Evolutionary conservation across 495 filamentous ascomycete species (phyloP), one percentile per base, ranked within the genome.

Genomic region (Pseudevernia furfuracea): DNA sequence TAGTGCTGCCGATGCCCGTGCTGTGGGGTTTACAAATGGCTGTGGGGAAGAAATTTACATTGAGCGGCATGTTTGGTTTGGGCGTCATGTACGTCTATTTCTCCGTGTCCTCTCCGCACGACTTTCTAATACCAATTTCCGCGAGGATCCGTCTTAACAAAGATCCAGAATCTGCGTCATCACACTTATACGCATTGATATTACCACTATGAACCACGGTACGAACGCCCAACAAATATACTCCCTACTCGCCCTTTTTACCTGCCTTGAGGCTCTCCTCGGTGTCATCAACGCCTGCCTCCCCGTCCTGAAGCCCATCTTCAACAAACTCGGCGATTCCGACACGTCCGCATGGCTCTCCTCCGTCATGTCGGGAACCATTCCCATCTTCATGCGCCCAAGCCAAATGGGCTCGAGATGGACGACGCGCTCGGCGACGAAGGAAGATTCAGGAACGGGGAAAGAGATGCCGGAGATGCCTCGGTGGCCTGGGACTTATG

Each of bases 1-100:
- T 77, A n/a, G 59, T 72, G 8, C 69, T 78, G 63, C 80, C 76
- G 17, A 72, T 83, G 71, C 80, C 75, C n/a, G 70, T 78, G 49
- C 69, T 79, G 21, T 75, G 76, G 78, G 62, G 71, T 52, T 68
- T 74, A 67, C 74, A 75, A 66, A 69, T 75, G 70, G 73, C 74
- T 64, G 44, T 67, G 58, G 70, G 68, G 57, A 77, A 73, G 64
- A 76, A 75, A 46, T 19, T 70, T 3, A 63, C 49, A 4, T 55
- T 76, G 59, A 70, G 62, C 52, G 36, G 21, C 21, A 68, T 68
- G 30, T 70, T 70, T 60, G 62, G 66, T 4, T 44, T 70, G 41
- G 68, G 68, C 34, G 36, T 69, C 23, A 38, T 68, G 68, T 70
- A 48, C 32, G 68, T 49, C 15, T 15, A 28, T 30, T 56, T 36